Evolutionary conservation across 805 yeast genomes (phyloP).

Genomic region (Saccharomycopsis selenospora): DNA sequence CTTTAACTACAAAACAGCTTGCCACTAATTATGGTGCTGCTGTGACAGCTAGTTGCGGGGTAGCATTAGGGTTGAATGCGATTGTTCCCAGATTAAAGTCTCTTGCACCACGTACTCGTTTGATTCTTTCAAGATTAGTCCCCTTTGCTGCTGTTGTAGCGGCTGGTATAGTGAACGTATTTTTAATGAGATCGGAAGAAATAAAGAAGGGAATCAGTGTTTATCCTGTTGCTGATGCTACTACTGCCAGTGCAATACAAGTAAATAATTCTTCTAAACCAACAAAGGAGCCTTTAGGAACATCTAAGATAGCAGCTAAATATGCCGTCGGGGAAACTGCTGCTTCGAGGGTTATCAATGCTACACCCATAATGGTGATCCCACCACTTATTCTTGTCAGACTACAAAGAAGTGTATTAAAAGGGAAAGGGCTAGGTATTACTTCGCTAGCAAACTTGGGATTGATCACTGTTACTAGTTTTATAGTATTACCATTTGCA

Average conservation of each 20-base stretch:
- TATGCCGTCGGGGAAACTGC: constrained; percentile 98
- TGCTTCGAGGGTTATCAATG: constrained; percentile 86
- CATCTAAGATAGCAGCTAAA: constrained; percentile 78
- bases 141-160: constrained; percentile 99
- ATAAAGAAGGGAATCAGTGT: constrained; percentile 77
- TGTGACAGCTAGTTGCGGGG: constrained; percentile 90
- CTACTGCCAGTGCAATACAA: too few species aligned
- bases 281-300: constrained; percentile 61
- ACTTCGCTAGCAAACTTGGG: constrained; percentile 78
- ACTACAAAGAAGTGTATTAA: constrained; percentile 64
- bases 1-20: constrained; percentile 71
- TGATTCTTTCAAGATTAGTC: constrained; percentile 75
- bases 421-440: constrained; percentile 55
- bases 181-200: constrained; percentile 93
- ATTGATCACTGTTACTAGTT: constrained; percentile 75
- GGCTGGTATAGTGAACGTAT: constrained; percentile 95
- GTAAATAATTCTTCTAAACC: constrained; percentile 23
- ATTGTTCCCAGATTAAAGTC: constrained; percentile 78
- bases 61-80: constrained; percentile 87
- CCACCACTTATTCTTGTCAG: constrained; percentile 83
- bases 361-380: constrained; percentile 94
- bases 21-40: constrained; percentile 77
- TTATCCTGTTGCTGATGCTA: constrained; percentile 36
- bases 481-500: constrained; percentile 88
- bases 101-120: constrained; percentile 60